Base-by-base conservation (phyloP, 1,139 yeast genomes). In the Petasospora rhodanensis region DNA sequence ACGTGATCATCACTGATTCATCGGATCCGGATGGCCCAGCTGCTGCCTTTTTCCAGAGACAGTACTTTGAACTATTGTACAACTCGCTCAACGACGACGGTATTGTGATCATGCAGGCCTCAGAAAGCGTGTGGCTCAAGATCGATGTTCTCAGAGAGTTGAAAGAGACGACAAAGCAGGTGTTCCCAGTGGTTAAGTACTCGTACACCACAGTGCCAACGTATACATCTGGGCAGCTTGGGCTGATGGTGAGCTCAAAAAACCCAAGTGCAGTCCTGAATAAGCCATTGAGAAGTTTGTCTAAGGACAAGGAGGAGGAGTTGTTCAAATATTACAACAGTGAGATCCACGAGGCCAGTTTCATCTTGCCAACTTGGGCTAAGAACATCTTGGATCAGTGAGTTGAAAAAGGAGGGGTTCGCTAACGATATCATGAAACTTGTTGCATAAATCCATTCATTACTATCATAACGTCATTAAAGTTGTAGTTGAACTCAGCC, bases 21-120 rank as follows among this genome's bases (percentile, higher is more conserved):
- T 83, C 95, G 9, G 98, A 91, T 58, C 97, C 97, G 3, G 97
- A 91, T 53, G 98, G 98, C 1, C 98, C 98, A 8, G 98, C 98
- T 4, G 95, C 80, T 52, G 85, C 86, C 29, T 82, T 91, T 47
- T 91, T 91, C 68, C 89, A 87, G 61, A 71, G 74, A 46, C 77
- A 76, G 41, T 91, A 89, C 64, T 91, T 89, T 61, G 68, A 75
- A 53, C 67, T 91, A 33, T 65, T 91, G 37, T 56, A 66, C 42
- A 73, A 75, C 41, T 86, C 95, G 3, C 70, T 89, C 39, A 71
- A 76, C 24, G 70, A 68, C 19, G 69, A 79, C 46, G 94, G 96
- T 19, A 78, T 87, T 25, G 85, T 89, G 36, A 83, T 93, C 34
- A 86, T 91, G 71, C 96, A 89, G 61, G 87, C 87, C 27, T 76